phyloP scores from a whole-genome alignment of 2,329 filamentous ascomycete species.

The Penicillium sp. region DNA sequence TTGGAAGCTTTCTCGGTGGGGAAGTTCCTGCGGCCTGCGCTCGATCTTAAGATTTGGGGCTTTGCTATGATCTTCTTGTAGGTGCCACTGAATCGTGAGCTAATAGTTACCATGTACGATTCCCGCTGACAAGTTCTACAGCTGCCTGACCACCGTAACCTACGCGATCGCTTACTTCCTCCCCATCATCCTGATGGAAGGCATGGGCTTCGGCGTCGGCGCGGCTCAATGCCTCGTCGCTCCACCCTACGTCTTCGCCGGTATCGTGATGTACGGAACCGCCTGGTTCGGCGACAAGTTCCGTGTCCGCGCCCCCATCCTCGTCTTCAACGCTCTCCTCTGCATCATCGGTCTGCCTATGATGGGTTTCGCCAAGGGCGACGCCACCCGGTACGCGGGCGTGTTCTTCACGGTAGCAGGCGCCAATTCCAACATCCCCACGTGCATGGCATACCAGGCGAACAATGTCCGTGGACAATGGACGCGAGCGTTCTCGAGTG shows the following conservation, averaged over 20 bases:
- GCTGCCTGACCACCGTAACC: slow-evolving; percentile 72
- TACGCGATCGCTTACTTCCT: slow-evolving; percentile 82
- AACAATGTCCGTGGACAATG: slow-evolving; percentile 89
- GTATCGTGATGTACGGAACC: slow-evolving; percentile 64
- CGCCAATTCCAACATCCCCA: slow-evolving; percentile 77
- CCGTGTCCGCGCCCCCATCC: slow-evolving; percentile 68
- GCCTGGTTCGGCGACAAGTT: slow-evolving; percentile 72
- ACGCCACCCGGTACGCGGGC: slow-evolving; percentile 71
- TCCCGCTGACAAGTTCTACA: slow-evolving; percentile 39
- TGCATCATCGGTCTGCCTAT: slow-evolving; percentile 73
- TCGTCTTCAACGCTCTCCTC: slow-evolving; percentile 69
- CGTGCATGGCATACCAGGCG: slow-evolving; percentile 78
- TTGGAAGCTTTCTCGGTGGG: slow-evolving; percentile 55
- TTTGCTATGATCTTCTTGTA: slow-evolving; percentile 60
- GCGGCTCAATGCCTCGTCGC: slow-evolving; percentile 73
- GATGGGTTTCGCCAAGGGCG: slow-evolving; percentile 68
- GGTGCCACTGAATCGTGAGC: not conserved
- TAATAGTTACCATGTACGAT: not conserved
- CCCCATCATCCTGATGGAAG: slow-evolving; percentile 70
- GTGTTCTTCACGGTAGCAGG: slow-evolving; percentile 78
- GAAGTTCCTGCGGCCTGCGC: slow-evolving; percentile 55
- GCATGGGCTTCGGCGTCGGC: slow-evolving; percentile 69
- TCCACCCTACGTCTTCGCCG: slow-evolving; percentile 70
- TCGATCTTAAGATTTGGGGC: slow-evolving; percentile 61
- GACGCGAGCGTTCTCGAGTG: slow-evolving; percentile 81